Base-by-base conservation (phyloP, 1,139 yeast genomes). In the Hansenula sp. region DNA sequence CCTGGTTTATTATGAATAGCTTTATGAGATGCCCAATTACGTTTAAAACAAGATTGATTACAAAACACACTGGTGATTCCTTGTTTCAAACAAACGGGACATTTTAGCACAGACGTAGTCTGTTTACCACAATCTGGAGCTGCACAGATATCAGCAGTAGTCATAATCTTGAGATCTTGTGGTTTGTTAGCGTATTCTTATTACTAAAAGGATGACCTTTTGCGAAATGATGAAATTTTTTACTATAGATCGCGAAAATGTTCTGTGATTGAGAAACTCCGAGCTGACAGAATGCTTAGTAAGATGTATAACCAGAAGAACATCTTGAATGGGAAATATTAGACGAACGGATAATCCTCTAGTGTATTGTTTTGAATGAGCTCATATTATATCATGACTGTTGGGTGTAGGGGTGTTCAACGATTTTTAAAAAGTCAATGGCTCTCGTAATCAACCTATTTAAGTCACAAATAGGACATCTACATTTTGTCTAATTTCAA, bases 41-140 rank as follows among this genome's bases (percentile, higher is more conserved):
- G 67, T 60, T 86, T 79, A 70, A 87, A 94, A 64, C 99, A 92
- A 2, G 66, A 67, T 56, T 92, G 96, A 58, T 82, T 74, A 65
- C 99, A 94, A 64, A 90, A 92, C 20, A 73, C 73, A 41, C 76
- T 70, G 34, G 72, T 68, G 35, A 75, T 55, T 18, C 80, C 87
- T 46, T 73, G 74, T 59, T 92, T 90, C 47, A 92, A 66, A 64
- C 99, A 92, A 13, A 90, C 71, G 1, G 99, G 99, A 61, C 99
- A 92, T 59, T 89, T 89, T 51, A 92, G 69, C 32, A 74, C 67
- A 30, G 94, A 83, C 2, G 73, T 72, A 12, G 96, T 88, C 32
- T 71, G 74, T 55, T 88, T 88, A 27, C 94, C 94, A 67, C 99
- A 92, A 50, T 78, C 85, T 24, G 85, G 75, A 17, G 95, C 83